These are phyloP conservation scores for Botrytis paeoniae DNA, from an alignment of 2,329 filamentous ascomycete species.

Conservation along the genomic window DNA sequence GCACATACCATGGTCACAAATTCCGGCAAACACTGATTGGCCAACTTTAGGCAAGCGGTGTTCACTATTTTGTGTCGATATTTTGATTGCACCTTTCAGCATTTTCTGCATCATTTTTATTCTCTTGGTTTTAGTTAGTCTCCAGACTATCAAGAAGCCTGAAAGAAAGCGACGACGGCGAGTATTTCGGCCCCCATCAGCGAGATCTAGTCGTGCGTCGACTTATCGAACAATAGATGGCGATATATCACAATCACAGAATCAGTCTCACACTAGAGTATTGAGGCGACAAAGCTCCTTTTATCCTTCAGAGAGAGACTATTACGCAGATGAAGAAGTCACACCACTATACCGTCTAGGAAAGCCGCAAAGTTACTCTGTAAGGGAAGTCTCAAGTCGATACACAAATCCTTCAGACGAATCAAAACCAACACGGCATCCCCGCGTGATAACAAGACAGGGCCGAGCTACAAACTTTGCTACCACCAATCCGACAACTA, in stretches of 20 bases:
- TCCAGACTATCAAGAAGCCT: not conserved
- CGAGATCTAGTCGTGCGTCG: not conserved
- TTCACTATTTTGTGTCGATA: slow-evolving; percentile 16
- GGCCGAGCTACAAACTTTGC: not conserved
- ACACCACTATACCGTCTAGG: not conserved
- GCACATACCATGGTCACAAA: not conserved
- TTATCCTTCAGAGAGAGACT: not conserved
- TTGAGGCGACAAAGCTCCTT: not conserved
- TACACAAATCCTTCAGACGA: not conserved
- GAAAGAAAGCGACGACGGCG: not conserved
- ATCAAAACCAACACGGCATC: no score
- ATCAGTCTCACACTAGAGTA: not conserved
- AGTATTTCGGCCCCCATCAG: not conserved
- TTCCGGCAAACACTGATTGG: slow-evolving; percentile 3
- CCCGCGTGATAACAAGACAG: not conserved
- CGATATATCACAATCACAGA: not conserved
- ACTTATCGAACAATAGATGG: no score
- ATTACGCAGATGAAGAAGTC: not conserved
- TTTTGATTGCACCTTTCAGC: not conserved
- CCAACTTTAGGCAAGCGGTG: not conserved
- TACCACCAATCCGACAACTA: not conserved
- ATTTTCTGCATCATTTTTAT: not conserved
- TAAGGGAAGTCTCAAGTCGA: not conserved
- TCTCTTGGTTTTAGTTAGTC: not conserved
- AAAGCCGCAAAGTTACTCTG: not conserved